Conservation (phyloP, 495 filamentous ascomycete genomes). For the Penicillium bovifimosum region DNA sequence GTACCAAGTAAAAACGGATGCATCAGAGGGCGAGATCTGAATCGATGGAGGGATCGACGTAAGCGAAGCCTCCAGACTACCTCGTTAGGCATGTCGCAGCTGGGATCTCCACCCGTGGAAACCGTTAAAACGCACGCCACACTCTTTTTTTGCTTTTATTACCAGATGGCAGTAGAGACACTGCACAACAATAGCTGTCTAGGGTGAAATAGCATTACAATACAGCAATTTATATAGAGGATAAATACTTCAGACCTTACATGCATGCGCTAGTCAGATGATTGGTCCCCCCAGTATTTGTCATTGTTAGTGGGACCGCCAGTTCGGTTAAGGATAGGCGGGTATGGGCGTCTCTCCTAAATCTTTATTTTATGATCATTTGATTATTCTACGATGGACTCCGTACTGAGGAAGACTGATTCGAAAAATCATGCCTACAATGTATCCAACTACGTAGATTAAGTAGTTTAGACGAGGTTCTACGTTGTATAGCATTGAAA, state of each 20-base stretch:
- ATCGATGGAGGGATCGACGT: conserved; percentile 22
- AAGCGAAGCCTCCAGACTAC: conserved; percentile 17
- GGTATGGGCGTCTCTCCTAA: conserved; percentile 5
- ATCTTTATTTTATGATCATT: conserved; percentile 2
- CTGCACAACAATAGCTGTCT: too few species aligned
- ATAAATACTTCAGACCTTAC: not conserved
- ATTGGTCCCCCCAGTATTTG: conserved; percentile 36
- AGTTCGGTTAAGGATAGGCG: conserved; percentile 30
- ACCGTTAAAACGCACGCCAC: conserved; percentile 28
- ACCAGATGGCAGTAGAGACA: too few species aligned
- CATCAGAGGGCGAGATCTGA: conserved; percentile 10
- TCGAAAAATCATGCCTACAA: too few species aligned
- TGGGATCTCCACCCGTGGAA: conserved; percentile 19
- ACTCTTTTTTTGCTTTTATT: conserved; percentile 20
- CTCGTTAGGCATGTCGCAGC: conserved; percentile 18
- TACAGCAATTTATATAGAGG: not conserved
- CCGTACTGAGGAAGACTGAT: too few species aligned
- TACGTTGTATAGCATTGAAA: conserved; percentile 1
- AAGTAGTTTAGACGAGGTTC: not conserved
- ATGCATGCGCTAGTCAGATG: not conserved
- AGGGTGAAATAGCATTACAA: too few species aligned
- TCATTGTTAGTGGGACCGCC: conserved; percentile 19
- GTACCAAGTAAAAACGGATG: conserved; percentile 10
- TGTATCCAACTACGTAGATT: not conserved
- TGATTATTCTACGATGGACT: not conserved